A percentile compares a stretch with the other conserved stretches of the same genome.
These are phyloP conservation scores for Colletotrichum graminicola DNA, from an alignment of 2,329 filamentous ascomycete species.

Conservation along the genomic window DNA sequence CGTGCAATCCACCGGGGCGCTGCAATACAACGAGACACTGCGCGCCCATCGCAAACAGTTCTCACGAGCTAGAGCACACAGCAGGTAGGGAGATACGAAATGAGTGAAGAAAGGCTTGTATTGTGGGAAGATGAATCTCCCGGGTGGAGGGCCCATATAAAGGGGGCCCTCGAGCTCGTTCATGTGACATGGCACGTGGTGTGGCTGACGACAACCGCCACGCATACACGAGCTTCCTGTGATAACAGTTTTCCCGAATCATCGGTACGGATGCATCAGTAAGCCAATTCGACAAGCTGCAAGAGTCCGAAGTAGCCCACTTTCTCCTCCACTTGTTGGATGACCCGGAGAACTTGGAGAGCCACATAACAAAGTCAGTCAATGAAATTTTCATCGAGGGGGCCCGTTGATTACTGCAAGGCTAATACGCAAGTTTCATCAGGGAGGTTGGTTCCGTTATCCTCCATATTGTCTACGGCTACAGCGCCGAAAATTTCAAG, in stretches of 20 bases:
- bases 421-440: not conserved
- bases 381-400: too few relatives aligned
- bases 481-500: constrained; percentile 14
- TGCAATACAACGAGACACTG: not conserved
- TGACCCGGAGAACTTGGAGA: not conserved
- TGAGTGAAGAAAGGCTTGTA: too few relatives aligned
- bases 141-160: too few relatives aligned
- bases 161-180: too few relatives aligned
- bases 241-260: not conserved
- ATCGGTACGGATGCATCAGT: not conserved
- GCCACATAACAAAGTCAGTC: not conserved
- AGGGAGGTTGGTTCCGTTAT: constrained; percentile 22
- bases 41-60: not conserved
- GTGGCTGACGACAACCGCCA: too few relatives aligned
- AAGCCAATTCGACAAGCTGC: not conserved
- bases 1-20: not conserved
- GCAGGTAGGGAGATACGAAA: too few relatives aligned
- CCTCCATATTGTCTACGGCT: constrained; percentile 16
- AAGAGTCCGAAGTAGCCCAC: constrained; percentile 3
- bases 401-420: too few relatives aligned
- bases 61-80: too few relatives aligned
- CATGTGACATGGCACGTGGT: too few relatives aligned
- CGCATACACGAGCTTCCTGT: too few relatives aligned
- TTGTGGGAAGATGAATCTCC: too few relatives aligned
- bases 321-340: not conserved